Conservation (phyloP, 148 eudicot genomes). For the Vaccinium macrocarpon region DNA sequence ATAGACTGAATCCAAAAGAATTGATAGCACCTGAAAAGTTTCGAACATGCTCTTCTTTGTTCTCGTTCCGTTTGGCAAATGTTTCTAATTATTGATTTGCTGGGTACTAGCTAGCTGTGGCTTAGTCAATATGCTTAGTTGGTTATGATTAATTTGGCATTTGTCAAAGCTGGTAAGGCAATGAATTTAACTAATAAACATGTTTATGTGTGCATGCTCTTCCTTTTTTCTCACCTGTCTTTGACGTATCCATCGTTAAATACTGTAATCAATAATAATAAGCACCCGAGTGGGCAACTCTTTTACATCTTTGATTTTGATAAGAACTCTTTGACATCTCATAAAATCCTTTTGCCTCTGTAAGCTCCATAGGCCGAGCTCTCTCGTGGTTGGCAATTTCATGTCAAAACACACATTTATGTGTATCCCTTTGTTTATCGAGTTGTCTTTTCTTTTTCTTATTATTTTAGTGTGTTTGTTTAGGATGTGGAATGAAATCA, state of each 20-base stretch:
- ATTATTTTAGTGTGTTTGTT: no score
- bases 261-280: background rate
- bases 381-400: no score
- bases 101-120: background rate
- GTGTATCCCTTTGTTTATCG: no score
- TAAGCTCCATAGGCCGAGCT: no score
- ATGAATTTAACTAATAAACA: background rate
- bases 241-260: background rate
- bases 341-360: background rate
- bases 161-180: background rate
- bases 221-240: background rate
- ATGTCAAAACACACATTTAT: no score
- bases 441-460: no score
- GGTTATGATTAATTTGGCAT: background rate
- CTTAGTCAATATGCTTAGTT: background rate
- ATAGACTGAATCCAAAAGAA: no score
- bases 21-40: no score
- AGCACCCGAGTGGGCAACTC: background rate
- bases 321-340: background rate
- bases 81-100: background rate
- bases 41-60: no score
- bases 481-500: no score
- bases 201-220: background rate
- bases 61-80: background rate
- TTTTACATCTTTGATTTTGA: background rate